Base-by-base conservation (phyloP, 495 filamentous ascomycete species). In the Aspergillus ellipticus region DNA sequence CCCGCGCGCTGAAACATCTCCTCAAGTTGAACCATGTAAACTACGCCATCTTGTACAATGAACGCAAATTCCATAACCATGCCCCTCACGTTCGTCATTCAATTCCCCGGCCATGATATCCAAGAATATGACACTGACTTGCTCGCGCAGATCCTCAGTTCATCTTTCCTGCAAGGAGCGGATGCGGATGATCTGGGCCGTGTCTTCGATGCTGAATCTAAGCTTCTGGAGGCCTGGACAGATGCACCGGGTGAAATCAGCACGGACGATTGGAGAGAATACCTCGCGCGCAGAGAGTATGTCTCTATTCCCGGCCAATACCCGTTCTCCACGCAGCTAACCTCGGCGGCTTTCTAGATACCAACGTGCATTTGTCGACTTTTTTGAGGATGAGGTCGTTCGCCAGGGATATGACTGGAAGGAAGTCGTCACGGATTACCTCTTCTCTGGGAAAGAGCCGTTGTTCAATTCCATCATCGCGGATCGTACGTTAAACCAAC, bases 11-110 rank as follows among this genome's bases (percentile, higher is more conserved):
- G 51, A 96, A 94, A 68, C 91, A 97, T 67, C 78, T 97, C 13
- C 65, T 99, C 31, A 86, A 85, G 61, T 83, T 92, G 22, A 97
- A 99, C 69, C 95, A 99, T 76, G 84, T 86, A 31, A 96, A 95
- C 62, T 78, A 96, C 71, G 81, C 89, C 22, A 86, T 97, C 50
- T 66, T 97, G 51, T 96, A 88, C 65, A 68, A 94, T 64, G 63
- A 88, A 47, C 78, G 89, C 10, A 74, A 81, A 57, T 96, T 87
- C 67, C 88, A 96, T 73, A 98, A 97, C 64, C 92, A 97, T 71
- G 73, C 85, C 49, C 82, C 89, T 26, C 93, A 97, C 76, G 85
- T 92, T 24, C 31, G 37, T 55, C 9, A 16, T 33, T 3, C 4
- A 9, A n/a, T 16, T 9, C 37, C 24, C 8, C 3, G n/a, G 4